phyloP scores from a whole-genome alignment of 2,329 filamentous ascomycete genomes.

The Pseudopyrenochaeta lycopersici region DNA sequence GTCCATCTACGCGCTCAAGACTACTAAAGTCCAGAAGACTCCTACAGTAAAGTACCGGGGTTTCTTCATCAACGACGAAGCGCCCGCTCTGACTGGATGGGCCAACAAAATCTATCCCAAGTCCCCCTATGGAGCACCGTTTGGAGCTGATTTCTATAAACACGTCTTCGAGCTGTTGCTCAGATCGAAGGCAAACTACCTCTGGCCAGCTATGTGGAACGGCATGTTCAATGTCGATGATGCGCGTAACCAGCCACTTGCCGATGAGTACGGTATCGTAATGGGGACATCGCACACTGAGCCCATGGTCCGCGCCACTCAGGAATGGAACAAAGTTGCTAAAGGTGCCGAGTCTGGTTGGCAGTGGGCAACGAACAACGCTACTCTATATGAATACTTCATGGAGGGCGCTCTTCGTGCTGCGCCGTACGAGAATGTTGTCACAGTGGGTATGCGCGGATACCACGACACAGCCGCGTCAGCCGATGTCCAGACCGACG shows the following conservation, averaged over 20 bases:
- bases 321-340: conserved; percentile 58
- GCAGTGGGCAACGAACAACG: conserved; percentile 75
- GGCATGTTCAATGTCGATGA: conserved; percentile 79
- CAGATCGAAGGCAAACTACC: conserved; percentile 74
- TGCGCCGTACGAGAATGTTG: conserved; percentile 71
- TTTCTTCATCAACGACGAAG: conserved; percentile 76
- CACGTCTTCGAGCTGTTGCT: conserved; percentile 76
- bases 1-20: conserved; percentile 64
- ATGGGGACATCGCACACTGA: conserved; percentile 78
- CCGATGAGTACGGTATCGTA: conserved; percentile 78
- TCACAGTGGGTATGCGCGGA: conserved; percentile 75
- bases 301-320: conserved; percentile 70
- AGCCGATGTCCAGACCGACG: conserved; percentile 64
- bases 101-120: conserved; percentile 63
- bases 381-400: conserved; percentile 74
- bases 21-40: conserved; percentile 64
- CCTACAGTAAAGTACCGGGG: conserved; percentile 74
- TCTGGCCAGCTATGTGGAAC: conserved; percentile 78
- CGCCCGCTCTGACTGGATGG: conserved; percentile 73
- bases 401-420: conserved; percentile 71
- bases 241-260: conserved; percentile 71
- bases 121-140: conserved; percentile 54
- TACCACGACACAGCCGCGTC: conserved; percentile 71
- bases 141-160: conserved; percentile 71
- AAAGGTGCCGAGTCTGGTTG: conserved; percentile 64